phyloP scores from a whole-genome alignment of 139 green algal genomes.

The Auxenochlorella pyrenoidosa region DNA sequence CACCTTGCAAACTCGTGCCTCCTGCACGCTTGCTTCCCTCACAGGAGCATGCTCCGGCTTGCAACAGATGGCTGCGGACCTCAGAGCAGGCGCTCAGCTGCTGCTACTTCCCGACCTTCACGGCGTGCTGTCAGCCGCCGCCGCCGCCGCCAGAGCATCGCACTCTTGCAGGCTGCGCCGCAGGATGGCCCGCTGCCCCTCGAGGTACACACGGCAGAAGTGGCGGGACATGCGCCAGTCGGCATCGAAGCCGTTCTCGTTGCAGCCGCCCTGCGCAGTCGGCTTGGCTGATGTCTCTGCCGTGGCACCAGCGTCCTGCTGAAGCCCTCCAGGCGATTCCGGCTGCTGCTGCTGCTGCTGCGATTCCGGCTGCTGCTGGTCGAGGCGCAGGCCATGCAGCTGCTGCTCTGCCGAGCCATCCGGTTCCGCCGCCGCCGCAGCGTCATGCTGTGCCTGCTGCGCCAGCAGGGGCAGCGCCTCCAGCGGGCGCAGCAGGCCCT shows the following conservation, averaged over 20 bases:
- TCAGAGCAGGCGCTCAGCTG: too few species aligned
- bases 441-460: neutral
- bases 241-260: slow-evolving; percentile 50
- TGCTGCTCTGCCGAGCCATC: neutral
- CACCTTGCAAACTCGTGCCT: too few species aligned
- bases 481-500: slow-evolving; percentile 30
- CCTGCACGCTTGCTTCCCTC: too few species aligned
- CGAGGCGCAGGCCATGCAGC: neutral
- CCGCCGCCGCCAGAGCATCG: neutral
- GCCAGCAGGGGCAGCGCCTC: slow-evolving; percentile 14
- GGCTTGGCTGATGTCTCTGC: neutral
- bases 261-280: neutral
- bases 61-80: too few species aligned
- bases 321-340: neutral
- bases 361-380: neutral
- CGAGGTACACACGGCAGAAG: slow-evolving; percentile 42
- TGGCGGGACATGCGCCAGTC: slow-evolving; percentile 19
- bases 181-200: slow-evolving; percentile 37
- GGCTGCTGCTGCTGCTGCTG: neutral
- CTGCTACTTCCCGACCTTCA: too few species aligned
- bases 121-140: too few species aligned
- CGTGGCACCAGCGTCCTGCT: neutral
- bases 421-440: neutral
- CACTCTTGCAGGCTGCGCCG: slow-evolving; percentile 27
- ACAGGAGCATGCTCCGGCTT: too few species aligned